Conservation (phyloP, 148 eudicot genomes). For the Spergularia bocconei region DNA sequence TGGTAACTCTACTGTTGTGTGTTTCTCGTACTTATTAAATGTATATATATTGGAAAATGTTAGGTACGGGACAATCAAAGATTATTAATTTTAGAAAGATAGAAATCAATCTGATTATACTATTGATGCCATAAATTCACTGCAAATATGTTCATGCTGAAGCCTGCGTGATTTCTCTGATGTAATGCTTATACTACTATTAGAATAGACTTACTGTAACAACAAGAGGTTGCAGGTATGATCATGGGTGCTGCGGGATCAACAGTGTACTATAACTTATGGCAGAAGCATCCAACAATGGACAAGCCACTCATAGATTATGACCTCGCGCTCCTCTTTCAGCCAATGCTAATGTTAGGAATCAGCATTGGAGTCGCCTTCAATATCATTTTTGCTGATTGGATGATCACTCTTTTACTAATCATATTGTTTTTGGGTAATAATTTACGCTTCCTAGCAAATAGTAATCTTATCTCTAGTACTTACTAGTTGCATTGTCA, state of each 20-base stretch:
- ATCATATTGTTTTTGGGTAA: slow-evolving; percentile 27
- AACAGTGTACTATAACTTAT: slow-evolving; percentile 17
- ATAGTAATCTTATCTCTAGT: background rate
- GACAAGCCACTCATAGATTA: slow-evolving; percentile 23
- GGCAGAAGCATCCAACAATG: slow-evolving; percentile 23
- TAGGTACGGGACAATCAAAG: too few species aligned
- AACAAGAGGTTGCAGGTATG: slow-evolving; percentile 8
- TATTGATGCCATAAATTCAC: too few species aligned
- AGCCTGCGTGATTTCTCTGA: background rate
- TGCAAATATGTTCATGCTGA: too few species aligned
- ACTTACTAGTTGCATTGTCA: background rate
- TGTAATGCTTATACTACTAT: too few species aligned
- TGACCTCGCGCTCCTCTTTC: slow-evolving; percentile 22
- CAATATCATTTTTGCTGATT: slow-evolving; percentile 31
- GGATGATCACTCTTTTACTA: slow-evolving; percentile 30
- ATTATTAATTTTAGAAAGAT: too few species aligned
- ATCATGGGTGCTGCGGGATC: slow-evolving; percentile 22
- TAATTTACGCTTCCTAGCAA: background rate
- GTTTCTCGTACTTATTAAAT: too few species aligned
- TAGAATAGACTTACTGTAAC: too few species aligned
- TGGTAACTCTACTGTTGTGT: slow-evolving; percentile 7
- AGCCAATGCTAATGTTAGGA: slow-evolving; percentile 23
- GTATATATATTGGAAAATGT: too few species aligned
- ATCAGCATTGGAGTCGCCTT: slow-evolving; percentile 33
- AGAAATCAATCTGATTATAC: too few species aligned